Evolutionary conservation across 306 rosid species (phyloP).

Genomic region (Notholithocarpus densiflorus): DNA sequence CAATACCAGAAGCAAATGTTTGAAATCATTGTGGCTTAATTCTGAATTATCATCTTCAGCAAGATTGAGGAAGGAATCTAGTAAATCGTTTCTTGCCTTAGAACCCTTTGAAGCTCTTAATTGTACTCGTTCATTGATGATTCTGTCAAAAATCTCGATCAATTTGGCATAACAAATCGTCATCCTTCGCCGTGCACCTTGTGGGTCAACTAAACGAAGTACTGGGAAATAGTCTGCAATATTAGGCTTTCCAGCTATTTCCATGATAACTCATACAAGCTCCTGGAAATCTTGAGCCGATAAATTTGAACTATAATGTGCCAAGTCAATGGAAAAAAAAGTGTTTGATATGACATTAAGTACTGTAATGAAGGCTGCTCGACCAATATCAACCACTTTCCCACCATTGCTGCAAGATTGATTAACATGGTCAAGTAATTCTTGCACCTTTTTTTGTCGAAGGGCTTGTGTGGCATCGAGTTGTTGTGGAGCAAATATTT

Average conservation of each 20-base stretch:
- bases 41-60: too few species aligned
- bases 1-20: too few species aligned
- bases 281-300: not conserved
- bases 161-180: not conserved
- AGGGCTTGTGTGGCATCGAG: not conserved
- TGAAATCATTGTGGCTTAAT: too few species aligned
- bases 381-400: not conserved
- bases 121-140: too few species aligned
- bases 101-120: too few species aligned
- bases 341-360: not conserved
- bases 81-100: too few species aligned
- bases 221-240: not conserved
- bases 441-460: not conserved
- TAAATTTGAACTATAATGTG: not conserved
- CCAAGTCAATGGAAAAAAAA: not conserved
- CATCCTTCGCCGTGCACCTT: not conserved
- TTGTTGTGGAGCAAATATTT: not conserved
- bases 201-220: not conserved
- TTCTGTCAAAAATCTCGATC: too few species aligned
- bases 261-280: not conserved
- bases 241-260: not conserved
- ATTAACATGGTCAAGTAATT: not conserved
- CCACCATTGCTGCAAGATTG: not conserved
- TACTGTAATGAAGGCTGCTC: not conserved
- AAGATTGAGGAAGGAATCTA: too few species aligned